Evolutionary conservation across 495 filamentous ascomycete species (phyloP), one percentile per base, ranked within the genome.

Genomic region (Tuber borchii): DNA sequence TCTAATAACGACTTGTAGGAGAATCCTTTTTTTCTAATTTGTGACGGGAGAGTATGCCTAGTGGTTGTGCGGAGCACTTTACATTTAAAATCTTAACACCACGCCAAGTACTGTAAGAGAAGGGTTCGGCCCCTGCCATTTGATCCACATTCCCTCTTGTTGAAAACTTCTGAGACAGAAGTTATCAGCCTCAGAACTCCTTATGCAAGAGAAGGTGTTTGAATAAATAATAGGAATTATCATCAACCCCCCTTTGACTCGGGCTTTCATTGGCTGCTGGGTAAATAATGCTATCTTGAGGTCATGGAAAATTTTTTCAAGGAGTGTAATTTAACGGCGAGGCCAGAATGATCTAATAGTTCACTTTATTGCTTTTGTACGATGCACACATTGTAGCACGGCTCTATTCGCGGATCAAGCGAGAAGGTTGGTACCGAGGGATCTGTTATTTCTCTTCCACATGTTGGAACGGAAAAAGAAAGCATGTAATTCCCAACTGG

Each of bases 351-450:
- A 19, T 48, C 46, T 6, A 22, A 48, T 22, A 10, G 48, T 56
- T 26, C 46, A 51, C 46, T 51, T 51, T 51, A 10, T n/a, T 56
- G 48, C n/a, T 56, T 65, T 65, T n/a, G 48, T 56, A 22, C 56
- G 56, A 16, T 65, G 56, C 56, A 31, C 56, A 31, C 26, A 65
- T 65, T 65, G 56, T 65, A 22, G 56, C 56, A 65, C 56, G 56
- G n/a, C 56, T 65, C 56, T 65, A 65, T 65, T 65, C 26, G 56
- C 26, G 56, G 56, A 65, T 65, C 56, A 65, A 65, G 56, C 26
- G 56, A 65, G 14, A 14, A 65, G 56, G 56, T 5, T 31, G 56
- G 56, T 65, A 65, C n/a, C 56, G 56, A 65, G n/a, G 56, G 56
- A 5, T 65, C 26, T 2, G n/a, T n/a, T 14, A n/a, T 65, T 65